Base-by-base conservation (phyloP, 2,329 filamentous ascomycete species). In the Ophiostoma quercus region DNA sequence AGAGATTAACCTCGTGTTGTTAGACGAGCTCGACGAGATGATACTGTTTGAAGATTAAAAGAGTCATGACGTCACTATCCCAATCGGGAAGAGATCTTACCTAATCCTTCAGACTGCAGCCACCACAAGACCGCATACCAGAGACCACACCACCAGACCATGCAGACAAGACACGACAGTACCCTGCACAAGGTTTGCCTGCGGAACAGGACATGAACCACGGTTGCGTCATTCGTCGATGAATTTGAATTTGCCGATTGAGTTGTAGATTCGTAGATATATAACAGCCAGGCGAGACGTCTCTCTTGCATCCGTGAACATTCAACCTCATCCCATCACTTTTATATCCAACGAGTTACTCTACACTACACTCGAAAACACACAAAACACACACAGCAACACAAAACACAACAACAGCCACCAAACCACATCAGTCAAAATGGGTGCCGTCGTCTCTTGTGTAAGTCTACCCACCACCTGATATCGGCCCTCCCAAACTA, bases 401-500 rank as follows among this genome's bases (percentile, higher is more conserved):
- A 39, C 8, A 12, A 41, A 51, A 7, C 8, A 12, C 14, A 51
- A 7, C 22, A 57, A 57, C 51, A 16, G 4, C 3, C 3, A n/a
- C 47, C n/a, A 25, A 57, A 9, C 11, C 3, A 11, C 51, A 57
- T 25, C 22, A n/a, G 22, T 9, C 57, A 69, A 66, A 41, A 94
- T 95, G 92, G 92, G 92, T 82, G 91, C 90, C 80, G 88, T 95
- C 77, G 84, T 92, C 74, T 94, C 91, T 78, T 94, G 91, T 78
- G 91, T 94, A 91, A 77, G 90, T 85, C 22, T 32, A 68, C 16
- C 68, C 51, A 14, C 7, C 32, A 4, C n/a, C 29, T 37, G 9
- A 19, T 5, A 47, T 19, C 43, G 19, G 2, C 29, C 3, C 6
- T 41, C 32, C 11, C 3, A 22, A 6, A 16, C 69, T 71, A 39